Conservation (phyloP, 2,329 filamentous ascomycete genomes). For the Colletotrichum chlorophyti region DNA sequence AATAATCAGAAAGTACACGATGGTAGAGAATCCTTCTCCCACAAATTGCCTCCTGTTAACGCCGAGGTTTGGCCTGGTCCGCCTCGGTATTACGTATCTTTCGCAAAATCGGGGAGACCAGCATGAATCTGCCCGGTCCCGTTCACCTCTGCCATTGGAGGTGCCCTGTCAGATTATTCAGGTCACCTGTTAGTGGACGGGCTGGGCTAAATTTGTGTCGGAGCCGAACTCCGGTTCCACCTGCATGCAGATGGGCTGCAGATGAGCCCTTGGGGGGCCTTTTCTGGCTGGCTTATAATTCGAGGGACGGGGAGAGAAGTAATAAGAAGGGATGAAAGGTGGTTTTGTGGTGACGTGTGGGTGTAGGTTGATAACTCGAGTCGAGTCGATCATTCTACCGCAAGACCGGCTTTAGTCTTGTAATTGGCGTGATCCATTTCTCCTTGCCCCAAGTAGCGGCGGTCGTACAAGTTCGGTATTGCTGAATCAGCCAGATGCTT, state of each 20-base stretch:
- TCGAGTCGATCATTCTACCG: too few species aligned
- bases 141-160: slow-evolving; percentile 14
- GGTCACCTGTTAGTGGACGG: slow-evolving; percentile 11
- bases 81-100: slow-evolving; percentile 21
- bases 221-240: slow-evolving; percentile 13
- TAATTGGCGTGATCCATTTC: too few species aligned
- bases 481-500: too few species aligned
- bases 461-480: too few species aligned
- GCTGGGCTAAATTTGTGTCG: slow-evolving; percentile 12
- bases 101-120: background rate
- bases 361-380: slow-evolving; percentile 10
- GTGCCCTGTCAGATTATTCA: slow-evolving; percentile 27
- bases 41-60: slow-evolving; percentile 10
- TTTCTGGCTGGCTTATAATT: too few species aligned
- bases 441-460: too few species aligned
- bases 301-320: background rate
- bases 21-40: too few species aligned
- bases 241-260: slow-evolving; percentile 10
- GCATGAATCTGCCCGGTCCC: slow-evolving; percentile 4
- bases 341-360: slow-evolving; percentile 2
- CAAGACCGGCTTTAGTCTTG: too few species aligned
- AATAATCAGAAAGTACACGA: background rate
- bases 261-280: background rate
- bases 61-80: slow-evolving; percentile 14
- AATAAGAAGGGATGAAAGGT: background rate